phyloP scores from a whole-genome alignment of 345 rosid species.

The Odontarrhena argentea region DNA sequence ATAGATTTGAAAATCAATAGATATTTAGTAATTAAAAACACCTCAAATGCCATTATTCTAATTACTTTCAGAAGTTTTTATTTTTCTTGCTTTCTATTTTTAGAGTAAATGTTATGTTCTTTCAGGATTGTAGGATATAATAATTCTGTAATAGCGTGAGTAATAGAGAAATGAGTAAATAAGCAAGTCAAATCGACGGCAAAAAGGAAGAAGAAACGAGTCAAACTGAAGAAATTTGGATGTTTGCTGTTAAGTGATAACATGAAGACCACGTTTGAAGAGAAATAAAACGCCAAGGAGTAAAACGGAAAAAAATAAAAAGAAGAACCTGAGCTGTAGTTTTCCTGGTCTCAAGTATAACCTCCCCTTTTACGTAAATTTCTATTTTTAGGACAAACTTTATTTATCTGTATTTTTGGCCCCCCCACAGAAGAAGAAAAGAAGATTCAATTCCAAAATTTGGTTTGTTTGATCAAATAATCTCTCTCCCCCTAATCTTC shows the following conservation, averaged over 20 bases:
- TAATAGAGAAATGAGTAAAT: not conserved
- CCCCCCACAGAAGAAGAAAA: constrained; percentile 16
- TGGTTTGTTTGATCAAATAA: constrained; percentile 15
- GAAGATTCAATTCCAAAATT: constrained; percentile 29
- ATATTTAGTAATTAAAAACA: too few species aligned
- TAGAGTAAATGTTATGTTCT: too few species aligned
- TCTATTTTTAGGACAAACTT: constrained; percentile 43
- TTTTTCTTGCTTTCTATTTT: too few species aligned
- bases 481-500: constrained; percentile 24
- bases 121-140: too few species aligned
- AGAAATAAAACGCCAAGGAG: constrained; percentile 21
- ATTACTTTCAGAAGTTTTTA: too few species aligned
- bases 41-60: too few species aligned
- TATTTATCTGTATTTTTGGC: constrained; percentile 31
- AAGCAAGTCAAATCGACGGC: too few species aligned
- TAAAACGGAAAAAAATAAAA: constrained; percentile 1
- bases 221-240: constrained; percentile 10
- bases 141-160: not conserved
- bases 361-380: constrained; percentile 41
- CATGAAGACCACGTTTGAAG: constrained; percentile 31
- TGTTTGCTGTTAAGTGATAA: not conserved
- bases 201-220: not conserved
- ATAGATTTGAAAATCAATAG: too few species aligned
- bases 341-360: constrained; percentile 39
- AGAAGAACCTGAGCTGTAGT: constrained; percentile 21